A percentile compares a stretch with the other conserved stretches of the same genome.
phyloP scores from a whole-genome alignment of 208 protist genomes.

The Leishmania arabica region DNA sequence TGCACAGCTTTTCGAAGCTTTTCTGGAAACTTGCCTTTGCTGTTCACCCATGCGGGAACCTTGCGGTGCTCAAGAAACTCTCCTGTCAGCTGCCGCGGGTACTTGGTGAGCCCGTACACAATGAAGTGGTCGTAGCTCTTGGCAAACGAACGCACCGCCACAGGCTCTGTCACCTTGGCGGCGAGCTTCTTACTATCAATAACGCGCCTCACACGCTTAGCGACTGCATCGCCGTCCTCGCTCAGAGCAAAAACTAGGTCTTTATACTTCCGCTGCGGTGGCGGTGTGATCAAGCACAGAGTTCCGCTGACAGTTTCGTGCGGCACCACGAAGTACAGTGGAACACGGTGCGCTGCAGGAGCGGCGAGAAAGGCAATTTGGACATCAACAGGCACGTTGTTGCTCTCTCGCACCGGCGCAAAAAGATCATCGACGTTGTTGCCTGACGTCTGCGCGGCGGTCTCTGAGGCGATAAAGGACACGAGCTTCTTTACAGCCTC shows the following conservation, averaged over 20 bases:
- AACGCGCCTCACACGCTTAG: constrained; percentile 79
- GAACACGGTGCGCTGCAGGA: constrained; percentile 77
- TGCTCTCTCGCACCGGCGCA: constrained; percentile 34
- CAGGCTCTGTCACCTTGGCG: constrained; percentile 74
- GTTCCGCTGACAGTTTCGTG: constrained; percentile 65
- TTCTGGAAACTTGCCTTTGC: constrained; percentile 48
- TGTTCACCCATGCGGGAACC: constrained; percentile 76
- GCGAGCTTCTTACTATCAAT: constrained; percentile 85
- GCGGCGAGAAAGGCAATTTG: constrained; percentile 78
- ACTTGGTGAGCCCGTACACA: constrained; percentile 72
- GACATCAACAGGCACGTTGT: constrained; percentile 54
- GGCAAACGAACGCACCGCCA: constrained; percentile 78
- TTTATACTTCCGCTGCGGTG: constrained; percentile 81
- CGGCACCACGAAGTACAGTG: constrained; percentile 77
- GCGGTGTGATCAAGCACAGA: constrained; percentile 83
- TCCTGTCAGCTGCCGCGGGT: constrained; percentile 78
- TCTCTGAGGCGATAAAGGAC: constrained; percentile 42
- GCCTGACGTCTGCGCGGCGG: constrained; percentile 6
- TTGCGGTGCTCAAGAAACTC: constrained; percentile 87
- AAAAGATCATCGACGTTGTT: constrained; percentile 47
- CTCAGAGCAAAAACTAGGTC: constrained; percentile 67
- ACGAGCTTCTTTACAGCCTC: constrained; percentile 69
- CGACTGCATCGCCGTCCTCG: constrained; percentile 64
- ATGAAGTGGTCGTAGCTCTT: constrained; percentile 91
- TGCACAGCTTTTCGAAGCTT: constrained; percentile 45